A percentile compares a stretch with the other conserved stretches of the same genome.
These are phyloP conservation scores for Parachaetomium inaequale DNA, from an alignment of 495 filamentous ascomycete species.

Conservation along the genomic window DNA sequence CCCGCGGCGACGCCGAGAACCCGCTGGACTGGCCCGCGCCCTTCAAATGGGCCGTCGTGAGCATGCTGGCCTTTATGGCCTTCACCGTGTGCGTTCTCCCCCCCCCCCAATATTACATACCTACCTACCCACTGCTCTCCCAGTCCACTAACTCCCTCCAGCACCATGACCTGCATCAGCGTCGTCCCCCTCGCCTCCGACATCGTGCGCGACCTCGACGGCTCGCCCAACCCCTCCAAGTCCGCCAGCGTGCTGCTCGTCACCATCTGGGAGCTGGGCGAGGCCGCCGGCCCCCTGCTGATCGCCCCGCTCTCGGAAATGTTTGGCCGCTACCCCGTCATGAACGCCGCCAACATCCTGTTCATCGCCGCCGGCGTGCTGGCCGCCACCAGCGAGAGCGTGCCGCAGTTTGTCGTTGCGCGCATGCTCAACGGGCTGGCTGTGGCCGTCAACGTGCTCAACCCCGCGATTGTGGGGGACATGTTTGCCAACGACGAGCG, in stretches of 20 bases:
- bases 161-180: constrained; percentile 54
- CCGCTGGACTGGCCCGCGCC: constrained; percentile 49
- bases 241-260: constrained; percentile 52
- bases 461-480: constrained; percentile 58
- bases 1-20: constrained; percentile 50
- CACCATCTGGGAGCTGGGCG: constrained; percentile 56
- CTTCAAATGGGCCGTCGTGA: constrained; percentile 51
- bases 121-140: not conserved
- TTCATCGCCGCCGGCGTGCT: constrained; percentile 48
- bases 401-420: constrained; percentile 44
- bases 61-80: constrained; percentile 47
- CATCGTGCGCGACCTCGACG: constrained; percentile 48
- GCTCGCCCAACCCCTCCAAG: constrained; percentile 34
- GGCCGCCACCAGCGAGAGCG: constrained; percentile 41
- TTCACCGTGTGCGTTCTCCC: constrained; percentile 49
- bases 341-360: constrained; percentile 50
- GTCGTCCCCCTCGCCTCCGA: constrained; percentile 50
- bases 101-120: not conserved
- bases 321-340: constrained; percentile 52
- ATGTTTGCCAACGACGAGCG: constrained; percentile 50
- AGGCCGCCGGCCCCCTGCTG: constrained; percentile 55
- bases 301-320: constrained; percentile 59
- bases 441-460: constrained; percentile 53
- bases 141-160: constrained; percentile 20
- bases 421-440: constrained; percentile 51